Conservation (phyloP, 1,139 yeast genomes). For the Pichia sp. region DNA sequence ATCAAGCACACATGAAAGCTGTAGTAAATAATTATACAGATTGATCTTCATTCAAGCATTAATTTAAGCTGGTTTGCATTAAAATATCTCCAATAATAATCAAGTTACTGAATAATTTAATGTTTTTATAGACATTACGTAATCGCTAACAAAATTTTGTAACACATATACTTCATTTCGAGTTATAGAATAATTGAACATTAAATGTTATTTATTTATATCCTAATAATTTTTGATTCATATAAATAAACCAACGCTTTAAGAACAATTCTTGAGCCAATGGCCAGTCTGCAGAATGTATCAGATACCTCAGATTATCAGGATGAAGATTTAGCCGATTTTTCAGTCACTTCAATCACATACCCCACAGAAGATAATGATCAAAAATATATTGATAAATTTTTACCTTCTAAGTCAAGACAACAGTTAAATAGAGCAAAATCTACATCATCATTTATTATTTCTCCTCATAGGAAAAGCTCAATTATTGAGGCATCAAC, state of each 20-base stretch:
- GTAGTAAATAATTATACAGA: too few species aligned
- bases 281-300: too few species aligned
- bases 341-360: slow-evolving; percentile 8
- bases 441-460: slow-evolving; percentile 14
- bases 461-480: slow-evolving; percentile 20
- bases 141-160: not conserved
- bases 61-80: not conserved
- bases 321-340: slow-evolving; percentile 10
- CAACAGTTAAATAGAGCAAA: slow-evolving; percentile 3
- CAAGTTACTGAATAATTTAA: not conserved
- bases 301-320: not conserved
- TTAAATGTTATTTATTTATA: too few species aligned
- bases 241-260: too few species aligned
- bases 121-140: not conserved
- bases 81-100: too few species aligned
- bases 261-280: too few species aligned
- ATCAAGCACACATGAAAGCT: too few species aligned
- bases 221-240: too few species aligned
- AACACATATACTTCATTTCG: too few species aligned
- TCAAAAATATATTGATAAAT: not conserved
- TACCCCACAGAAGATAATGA: not conserved
- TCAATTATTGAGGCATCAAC: slow-evolving; percentile 29
- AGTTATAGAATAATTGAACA: too few species aligned
- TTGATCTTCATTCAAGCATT: too few species aligned
- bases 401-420: not conserved